Base-by-base conservation (phyloP, 1,139 yeast genomes). In the Blastobotrys elegans region DNA sequence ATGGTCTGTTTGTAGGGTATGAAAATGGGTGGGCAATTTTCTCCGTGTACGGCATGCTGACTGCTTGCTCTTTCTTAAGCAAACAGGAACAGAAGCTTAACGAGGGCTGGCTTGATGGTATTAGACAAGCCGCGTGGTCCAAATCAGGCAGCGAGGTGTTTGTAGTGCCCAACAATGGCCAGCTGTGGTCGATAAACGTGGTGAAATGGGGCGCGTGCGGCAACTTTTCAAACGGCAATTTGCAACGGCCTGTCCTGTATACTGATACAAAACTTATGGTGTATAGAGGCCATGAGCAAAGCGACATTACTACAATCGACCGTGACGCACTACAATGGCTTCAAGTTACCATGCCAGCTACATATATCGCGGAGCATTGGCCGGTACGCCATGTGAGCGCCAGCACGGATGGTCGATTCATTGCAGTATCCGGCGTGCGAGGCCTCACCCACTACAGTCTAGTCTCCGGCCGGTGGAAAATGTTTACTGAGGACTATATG, bases 391-490 rank as follows among this genome's bases (percentile, higher is more conserved):
- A 62, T 37, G 67, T 66, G 2, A 57, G 69, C 20, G 53, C 67
- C 14, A 68, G 72, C 8, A 54, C 62, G 4, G 72, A 70, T 43
- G 75, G 74, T n/a, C 52, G 69, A 35, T 70, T 64, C 47, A 59
- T 71, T 8, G 76, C 75, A 0, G 60, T 72, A 10, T 70, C 75
- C 0, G 76, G 76, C 1, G 54, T 61, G 1, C 56, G 65, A 7
- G 76, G 76, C 1, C 56, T 72, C 24, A 67, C 72, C 24, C 70
- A 69, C 50, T 70, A 68, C 50, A 62, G 69, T 32, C 50, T 66
- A 8, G 60, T 59, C 39, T 60, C 71, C 11, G 71, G 71, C 2
- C 62, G 68, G 27, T 71, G 76, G 76, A 70, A 68, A 49, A 53
- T 68, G 50, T 67, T 67, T 52, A 58, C 53, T 10, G 66, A 61